Conservation (phyloP, 2,329 filamentous ascomycete species). For the Aspergillus felis region DNA sequence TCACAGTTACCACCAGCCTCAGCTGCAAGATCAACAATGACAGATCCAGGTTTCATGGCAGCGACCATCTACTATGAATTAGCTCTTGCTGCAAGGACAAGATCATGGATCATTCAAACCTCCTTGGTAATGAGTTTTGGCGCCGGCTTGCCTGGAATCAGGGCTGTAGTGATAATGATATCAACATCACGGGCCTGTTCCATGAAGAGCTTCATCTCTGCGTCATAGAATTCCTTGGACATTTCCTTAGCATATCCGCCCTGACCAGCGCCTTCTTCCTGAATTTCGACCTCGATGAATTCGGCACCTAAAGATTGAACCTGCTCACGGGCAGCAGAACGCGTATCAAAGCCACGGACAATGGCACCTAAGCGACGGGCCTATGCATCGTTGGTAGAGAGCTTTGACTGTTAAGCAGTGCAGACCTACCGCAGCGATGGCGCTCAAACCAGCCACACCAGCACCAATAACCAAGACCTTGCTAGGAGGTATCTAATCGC, state of each 20-base stretch:
- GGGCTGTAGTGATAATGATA: conserved; percentile 87
- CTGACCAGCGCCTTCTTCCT: conserved; percentile 79
- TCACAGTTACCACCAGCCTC: conserved; percentile 88
- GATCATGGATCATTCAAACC: conserved; percentile 22
- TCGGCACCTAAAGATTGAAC: conserved; percentile 87
- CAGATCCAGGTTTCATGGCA: conserved; percentile 85
- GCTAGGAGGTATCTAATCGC: conserved; percentile 70
- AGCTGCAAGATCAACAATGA: conserved; percentile 82
- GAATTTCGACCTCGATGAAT: conserved; percentile 79
- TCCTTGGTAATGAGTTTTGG: conserved; percentile 79
- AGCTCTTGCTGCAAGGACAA: neutral
- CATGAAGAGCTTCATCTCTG: conserved; percentile 88
- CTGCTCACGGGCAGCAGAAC: conserved; percentile 80
- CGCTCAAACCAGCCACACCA: conserved; percentile 82
- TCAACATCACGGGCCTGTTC: conserved; percentile 85
- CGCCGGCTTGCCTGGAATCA: conserved; percentile 79
- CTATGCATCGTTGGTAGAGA: conserved; percentile 24
- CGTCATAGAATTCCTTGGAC: conserved; percentile 89
- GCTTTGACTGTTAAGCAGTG: neutral
- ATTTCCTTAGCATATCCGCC: conserved; percentile 91
- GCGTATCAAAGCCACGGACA: conserved; percentile 86
- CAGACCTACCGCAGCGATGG: conserved; percentile 66
- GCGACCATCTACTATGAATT: conserved; percentile 60
- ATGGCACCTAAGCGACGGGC: conserved; percentile 83
- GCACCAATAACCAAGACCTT: conserved; percentile 89